Evolutionary conservation across 2,329 filamentous ascomycete species (phyloP).

Genomic region (Colletotrichum coccodes): DNA sequence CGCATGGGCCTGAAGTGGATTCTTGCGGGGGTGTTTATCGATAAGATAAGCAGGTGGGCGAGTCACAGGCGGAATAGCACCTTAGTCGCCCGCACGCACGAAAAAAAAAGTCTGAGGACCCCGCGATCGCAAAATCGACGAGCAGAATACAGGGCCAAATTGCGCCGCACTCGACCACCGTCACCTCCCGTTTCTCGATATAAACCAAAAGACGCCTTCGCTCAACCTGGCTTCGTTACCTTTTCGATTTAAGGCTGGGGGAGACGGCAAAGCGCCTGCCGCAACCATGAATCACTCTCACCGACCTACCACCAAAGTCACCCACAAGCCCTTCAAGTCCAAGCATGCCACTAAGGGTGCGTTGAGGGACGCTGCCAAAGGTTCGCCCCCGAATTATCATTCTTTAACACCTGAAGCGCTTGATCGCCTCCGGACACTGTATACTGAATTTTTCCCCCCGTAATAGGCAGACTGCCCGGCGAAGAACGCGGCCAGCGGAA

Average conservation of each 20-base stretch:
- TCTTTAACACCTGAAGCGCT: not conserved
- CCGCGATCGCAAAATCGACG: conserved; percentile 14
- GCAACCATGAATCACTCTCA: conserved; percentile 81
- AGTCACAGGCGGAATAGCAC: conserved; percentile 41
- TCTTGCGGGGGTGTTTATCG: conserved; percentile 45
- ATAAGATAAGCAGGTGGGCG: conserved; percentile 3
- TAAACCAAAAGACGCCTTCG: conserved; percentile 17
- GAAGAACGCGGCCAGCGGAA: conserved; percentile 80
- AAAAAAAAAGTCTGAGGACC: conserved; percentile 13
- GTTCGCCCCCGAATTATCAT: conserved; percentile 53
- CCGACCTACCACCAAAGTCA: conserved; percentile 88
- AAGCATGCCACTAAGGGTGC: conserved; percentile 89
- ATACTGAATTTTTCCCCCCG: not conserved
- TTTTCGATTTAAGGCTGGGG: conserved; percentile 88
- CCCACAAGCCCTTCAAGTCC: conserved; percentile 93
- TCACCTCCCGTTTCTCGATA: not conserved
- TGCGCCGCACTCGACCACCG: not conserved
- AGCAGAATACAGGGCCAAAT: conserved; percentile 8
- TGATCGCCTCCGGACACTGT: not conserved
- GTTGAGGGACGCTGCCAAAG: conserved; percentile 86
- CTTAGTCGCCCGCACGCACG: conserved; percentile 19
- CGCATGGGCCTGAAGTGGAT: too few species aligned
- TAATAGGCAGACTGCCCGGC: conserved; percentile 76
- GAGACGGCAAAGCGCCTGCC: conserved; percentile 79
- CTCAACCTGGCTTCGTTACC: conserved; percentile 76